Conservation (phyloP, 345 rosid species). For the Camelina hispida region DNA sequence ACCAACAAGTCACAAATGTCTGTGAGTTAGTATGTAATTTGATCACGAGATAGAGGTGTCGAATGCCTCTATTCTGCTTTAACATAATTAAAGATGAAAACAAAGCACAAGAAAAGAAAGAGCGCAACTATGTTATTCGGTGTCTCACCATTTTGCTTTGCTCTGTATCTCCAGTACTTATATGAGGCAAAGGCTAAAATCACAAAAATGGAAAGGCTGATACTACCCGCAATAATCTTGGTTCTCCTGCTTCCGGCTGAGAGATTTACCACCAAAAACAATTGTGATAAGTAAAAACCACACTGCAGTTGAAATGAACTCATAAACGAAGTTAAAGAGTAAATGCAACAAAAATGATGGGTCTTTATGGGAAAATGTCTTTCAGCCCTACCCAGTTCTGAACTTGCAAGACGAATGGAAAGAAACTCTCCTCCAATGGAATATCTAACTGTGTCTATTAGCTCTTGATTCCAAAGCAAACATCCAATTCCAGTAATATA, state of each 20-base stretch:
- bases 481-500: slow-evolving; percentile 49
- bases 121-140: neutral
- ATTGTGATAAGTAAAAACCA: neutral
- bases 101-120: slow-evolving; percentile 1
- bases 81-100: slow-evolving; percentile 8
- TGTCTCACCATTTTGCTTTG: slow-evolving; percentile 12
- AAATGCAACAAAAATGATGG: neutral
- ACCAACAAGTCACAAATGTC: slow-evolving; percentile 5
- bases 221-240: neutral
- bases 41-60: neutral
- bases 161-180: slow-evolving; percentile 14
- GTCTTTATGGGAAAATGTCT: neutral
- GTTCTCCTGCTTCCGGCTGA: slow-evolving; percentile 26
- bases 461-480: slow-evolving; percentile 55
- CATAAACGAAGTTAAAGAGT: neutral
- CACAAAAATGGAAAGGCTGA: slow-evolving; percentile 1
- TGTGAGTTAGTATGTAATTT: neutral
- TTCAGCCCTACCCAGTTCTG: slow-evolving; percentile 55
- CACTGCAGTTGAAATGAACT: neutral
- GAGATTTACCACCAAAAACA: neutral
- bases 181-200: slow-evolving; percentile 5
- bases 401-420: slow-evolving; percentile 52
- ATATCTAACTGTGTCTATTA: slow-evolving; percentile 56
- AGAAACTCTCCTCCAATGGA: slow-evolving; percentile 40
- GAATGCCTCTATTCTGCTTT: neutral